Conservation (phyloP, 1,139 yeast species). For the Hyphopichia buzzinii region DNA sequence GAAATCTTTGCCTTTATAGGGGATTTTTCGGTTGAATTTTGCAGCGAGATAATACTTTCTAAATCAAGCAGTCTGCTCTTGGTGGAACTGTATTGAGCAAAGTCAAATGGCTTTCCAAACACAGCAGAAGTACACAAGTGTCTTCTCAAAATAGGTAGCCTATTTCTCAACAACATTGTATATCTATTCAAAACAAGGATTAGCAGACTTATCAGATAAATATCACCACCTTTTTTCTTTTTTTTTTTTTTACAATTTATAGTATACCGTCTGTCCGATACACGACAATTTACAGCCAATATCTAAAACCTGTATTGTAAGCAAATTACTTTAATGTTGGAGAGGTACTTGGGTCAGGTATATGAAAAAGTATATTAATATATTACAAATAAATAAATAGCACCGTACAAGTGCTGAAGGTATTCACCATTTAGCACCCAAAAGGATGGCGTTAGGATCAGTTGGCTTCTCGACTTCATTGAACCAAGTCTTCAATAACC, state of each 20-base stretch:
- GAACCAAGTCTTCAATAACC: conserved; percentile 49
- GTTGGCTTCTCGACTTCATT: conserved; percentile 50
- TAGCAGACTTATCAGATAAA: too few relatives aligned
- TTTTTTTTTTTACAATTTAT: background rate
- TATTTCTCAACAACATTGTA: too few relatives aligned
- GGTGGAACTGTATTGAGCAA: background rate
- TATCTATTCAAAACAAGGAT: too few relatives aligned
- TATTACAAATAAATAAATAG: background rate
- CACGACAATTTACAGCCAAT: background rate
- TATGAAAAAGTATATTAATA: too few relatives aligned
- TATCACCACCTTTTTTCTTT: background rate
- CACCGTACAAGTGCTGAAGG: background rate
- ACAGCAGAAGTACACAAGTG: background rate
- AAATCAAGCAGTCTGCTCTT: background rate
- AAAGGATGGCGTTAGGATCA: conserved; percentile 43
- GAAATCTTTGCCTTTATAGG: background rate
- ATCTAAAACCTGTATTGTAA: too few relatives aligned
- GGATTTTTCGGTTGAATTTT: background rate
- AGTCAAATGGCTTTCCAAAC: background rate
- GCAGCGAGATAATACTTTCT: background rate
- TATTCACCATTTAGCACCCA: conserved; percentile 44
- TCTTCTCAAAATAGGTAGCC: too few relatives aligned
- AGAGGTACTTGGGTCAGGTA: too few relatives aligned
- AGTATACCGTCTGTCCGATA: too few relatives aligned
- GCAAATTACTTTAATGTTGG: too few relatives aligned